Conservation (phyloP, 345 rosid species). For the Gossypium thurberi region DNA sequence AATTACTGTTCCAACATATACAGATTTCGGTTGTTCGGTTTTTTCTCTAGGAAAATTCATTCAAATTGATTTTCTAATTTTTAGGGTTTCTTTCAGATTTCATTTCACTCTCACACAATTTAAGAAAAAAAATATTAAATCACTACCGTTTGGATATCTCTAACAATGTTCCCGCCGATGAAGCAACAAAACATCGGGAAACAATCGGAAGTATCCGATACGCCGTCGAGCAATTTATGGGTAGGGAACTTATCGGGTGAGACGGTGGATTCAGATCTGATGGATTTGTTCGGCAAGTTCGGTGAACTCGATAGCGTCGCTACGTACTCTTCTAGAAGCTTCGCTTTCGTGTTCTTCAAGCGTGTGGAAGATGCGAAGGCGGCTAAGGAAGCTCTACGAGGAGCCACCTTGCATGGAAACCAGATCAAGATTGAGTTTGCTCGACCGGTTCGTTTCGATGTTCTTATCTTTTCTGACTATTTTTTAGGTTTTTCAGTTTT, state of each 20-base stretch:
- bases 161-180: constrained; percentile 35
- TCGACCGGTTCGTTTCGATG: constrained; percentile 97
- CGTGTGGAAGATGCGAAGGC: constrained; percentile 72
- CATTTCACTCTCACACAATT: neutral
- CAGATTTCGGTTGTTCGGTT: no score
- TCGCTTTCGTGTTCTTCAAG: constrained; percentile 69
- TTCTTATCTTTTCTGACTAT: constrained; percentile 43
- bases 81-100: neutral
- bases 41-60: no score
- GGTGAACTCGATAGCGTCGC: constrained; percentile 69
- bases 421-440: constrained; percentile 82
- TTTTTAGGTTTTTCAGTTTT: constrained; percentile 20
- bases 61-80: no score
- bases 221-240: constrained; percentile 74
- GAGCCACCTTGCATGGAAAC: constrained; percentile 45
- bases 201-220: constrained; percentile 31
- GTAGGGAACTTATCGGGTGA: constrained; percentile 63
- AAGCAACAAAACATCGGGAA: constrained; percentile 29
- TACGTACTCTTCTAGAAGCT: constrained; percentile 59
- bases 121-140: no score
- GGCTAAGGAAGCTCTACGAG: constrained; percentile 74
- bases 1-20: no score
- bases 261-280: constrained; percentile 61
- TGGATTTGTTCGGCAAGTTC: constrained; percentile 45
- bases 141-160: neutral